Percentiles rank a stretch among this genome's conserved stretches.
These are phyloP conservation scores for Spinacia oleracea DNA, from an alignment of 179 eudicot species.

Conservation along the genomic window DNA sequence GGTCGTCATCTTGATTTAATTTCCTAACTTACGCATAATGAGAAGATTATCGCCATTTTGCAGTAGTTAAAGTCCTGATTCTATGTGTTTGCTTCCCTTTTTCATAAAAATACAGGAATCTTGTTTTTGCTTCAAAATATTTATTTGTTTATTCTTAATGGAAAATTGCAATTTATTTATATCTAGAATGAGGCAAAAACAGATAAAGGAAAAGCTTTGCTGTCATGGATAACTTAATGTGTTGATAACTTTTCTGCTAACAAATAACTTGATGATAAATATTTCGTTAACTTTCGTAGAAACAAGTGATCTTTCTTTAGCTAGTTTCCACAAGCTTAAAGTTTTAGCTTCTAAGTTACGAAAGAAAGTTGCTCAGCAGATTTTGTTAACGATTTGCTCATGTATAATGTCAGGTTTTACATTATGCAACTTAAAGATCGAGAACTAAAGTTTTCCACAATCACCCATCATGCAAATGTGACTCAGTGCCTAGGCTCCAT, in stretches of 20 bases:
- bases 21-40: not conserved
- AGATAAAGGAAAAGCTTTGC: not conserved
- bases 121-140: not conserved
- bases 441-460: conserved; percentile 62
- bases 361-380: not conserved
- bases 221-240: not conserved
- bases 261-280: not conserved
- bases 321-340: not conserved
- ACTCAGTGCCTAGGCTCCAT: conserved; percentile 92
- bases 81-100: not conserved
- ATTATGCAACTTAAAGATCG: conserved; percentile 72
- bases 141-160: not conserved
- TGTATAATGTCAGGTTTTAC: conserved; percentile 61
- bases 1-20: not conserved
- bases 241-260: not conserved
- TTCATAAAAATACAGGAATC: not conserved
- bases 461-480: conserved; percentile 89
- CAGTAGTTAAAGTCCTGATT: not conserved
- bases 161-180: not conserved
- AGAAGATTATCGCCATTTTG: not conserved
- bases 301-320: not conserved
- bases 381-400: not conserved
- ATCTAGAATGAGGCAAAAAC: not conserved
- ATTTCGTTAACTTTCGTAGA: not conserved
- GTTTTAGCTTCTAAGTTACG: not conserved